Evolutionary conservation across 2,329 filamentous ascomycete species (phyloP), one percentile per base, ranked within the genome.

Genomic region (Colletotrichum chrysophilum): DNA sequence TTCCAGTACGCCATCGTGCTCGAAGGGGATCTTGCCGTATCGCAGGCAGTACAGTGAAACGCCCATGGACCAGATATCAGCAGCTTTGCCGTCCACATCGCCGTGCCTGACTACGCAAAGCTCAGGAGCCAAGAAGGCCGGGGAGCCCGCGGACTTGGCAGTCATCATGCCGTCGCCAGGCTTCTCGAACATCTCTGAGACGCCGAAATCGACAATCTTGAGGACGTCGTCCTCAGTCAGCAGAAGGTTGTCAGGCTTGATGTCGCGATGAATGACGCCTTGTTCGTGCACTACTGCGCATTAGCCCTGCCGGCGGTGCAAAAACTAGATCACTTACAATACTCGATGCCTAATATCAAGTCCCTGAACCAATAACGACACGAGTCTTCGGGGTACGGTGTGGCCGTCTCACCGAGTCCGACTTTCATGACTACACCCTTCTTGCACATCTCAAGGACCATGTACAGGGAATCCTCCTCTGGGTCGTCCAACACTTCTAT

Each of bases 401-500:
- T 92, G 21, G 95, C 94, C 73, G 90, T 89, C 80, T 98, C 94
- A 75, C 94, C 94, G n/a, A 98, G 87, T 4, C 95, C 95, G 71
- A 99, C 95, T 81, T 96, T 96, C 96, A 98, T 98, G 67, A 98
- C 92, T 26, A 98, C 96, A 1, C 97, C 97, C 84, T 98, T 98
- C 82, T 98, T 97, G 87, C 97, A 99, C 95, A 98, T 98, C 84
- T 99, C 97, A 84, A 99, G 90, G 26, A 99, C 97, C 95, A 99
- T 98, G 86, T 98, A 99, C 14, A 99, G 87, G 4, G 96, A 98
- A 84, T 99, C 97, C 82, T 98, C 96, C 64, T 96, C 93, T 0
- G 97, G 96, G 82, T 98, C 97, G 83, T 98, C 97, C 67, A 99
- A 88, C 4, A 99, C 97, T 85, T 99, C 97, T 78, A 98, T 95